These are phyloP conservation scores for Ambrosiella beaveri DNA, from an alignment of 2,329 filamentous ascomycete species.

Conservation along the genomic window DNA sequence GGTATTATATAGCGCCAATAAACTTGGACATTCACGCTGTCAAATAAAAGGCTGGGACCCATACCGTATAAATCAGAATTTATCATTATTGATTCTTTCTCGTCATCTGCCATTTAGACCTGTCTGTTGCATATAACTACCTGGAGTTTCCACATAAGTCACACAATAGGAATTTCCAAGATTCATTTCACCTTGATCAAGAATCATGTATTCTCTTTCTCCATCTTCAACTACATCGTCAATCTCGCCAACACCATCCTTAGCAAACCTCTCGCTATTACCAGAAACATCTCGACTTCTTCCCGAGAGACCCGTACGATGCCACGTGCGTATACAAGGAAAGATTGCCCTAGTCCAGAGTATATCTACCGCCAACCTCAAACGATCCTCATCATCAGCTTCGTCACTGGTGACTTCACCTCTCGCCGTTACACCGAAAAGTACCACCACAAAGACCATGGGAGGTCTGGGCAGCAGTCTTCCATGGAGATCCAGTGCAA, in stretches of 20 bases:
- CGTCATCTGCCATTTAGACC: too few relatives aligned
- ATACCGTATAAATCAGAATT: too few relatives aligned
- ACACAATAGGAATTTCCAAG: neutral
- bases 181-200: neutral
- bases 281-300: neutral
- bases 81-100: too few relatives aligned
- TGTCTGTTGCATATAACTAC: neutral
- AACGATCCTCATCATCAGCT: neutral
- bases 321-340: slow-evolving; percentile 24
- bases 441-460: neutral
- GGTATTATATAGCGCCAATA: too few relatives aligned
- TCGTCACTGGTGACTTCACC: neutral
- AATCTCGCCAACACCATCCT: neutral
- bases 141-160: neutral
- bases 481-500: neutral
- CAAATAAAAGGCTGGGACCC: too few relatives aligned
- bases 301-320: slow-evolving; percentile 19
- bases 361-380: slow-evolving; percentile 19
- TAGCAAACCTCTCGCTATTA: neutral
- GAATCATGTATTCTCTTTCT: neutral
- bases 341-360: slow-evolving; percentile 21
- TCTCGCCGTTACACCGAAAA: neutral
- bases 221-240: neutral
- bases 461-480: neutral
- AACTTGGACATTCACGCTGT: too few relatives aligned